Evolutionary conservation across 2,329 filamentous ascomycete species (phyloP).

Genomic region (Aureobasidium subglaciale): DNA sequence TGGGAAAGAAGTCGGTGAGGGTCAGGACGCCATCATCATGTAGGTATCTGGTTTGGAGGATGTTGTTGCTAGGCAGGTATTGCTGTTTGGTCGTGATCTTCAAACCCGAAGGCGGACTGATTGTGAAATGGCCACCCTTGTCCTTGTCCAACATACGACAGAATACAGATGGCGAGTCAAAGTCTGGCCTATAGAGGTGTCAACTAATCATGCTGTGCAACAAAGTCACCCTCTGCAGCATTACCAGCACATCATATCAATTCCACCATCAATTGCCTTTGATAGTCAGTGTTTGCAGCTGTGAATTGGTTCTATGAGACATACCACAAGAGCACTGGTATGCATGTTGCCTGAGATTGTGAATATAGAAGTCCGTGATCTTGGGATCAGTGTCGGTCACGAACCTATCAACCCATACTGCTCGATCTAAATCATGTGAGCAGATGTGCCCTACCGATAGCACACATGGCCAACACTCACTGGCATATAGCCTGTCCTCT

Average conservation of each 20-base stretch:
- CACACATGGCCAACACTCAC: background rate
- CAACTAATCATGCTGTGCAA: background rate
- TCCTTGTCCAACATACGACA: conserved; percentile 67
- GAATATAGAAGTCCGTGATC: background rate
- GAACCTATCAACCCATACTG: conserved; percentile 73
- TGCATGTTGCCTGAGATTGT: conserved; percentile 53
- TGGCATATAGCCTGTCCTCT: conserved; percentile 14
- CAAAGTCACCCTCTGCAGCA: background rate
- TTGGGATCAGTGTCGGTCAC: no score
- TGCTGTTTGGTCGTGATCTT: conserved; percentile 67
- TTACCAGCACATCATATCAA: conserved; percentile 69
- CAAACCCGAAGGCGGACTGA: conserved; percentile 43
- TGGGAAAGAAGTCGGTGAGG: conserved; percentile 67
- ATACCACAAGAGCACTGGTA: conserved; percentile 60
- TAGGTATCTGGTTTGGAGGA: conserved; percentile 71
- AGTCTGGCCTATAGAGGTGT: conserved; percentile 51
- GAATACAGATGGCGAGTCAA: conserved; percentile 70
- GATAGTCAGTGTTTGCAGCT: background rate
- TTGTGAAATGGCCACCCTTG: conserved; percentile 67
- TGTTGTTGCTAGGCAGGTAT: conserved; percentile 67
- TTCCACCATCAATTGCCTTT: conserved; percentile 59
- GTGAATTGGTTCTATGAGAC: background rate
- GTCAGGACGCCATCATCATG: conserved; percentile 68
- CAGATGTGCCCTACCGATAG: background rate
- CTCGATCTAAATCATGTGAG: conserved; percentile 46